Percentiles rank a stretch among this genome's conserved stretches.
Conservation (phyloP, 768 basidiomycete genomes). For the Russula emetica region DNA sequence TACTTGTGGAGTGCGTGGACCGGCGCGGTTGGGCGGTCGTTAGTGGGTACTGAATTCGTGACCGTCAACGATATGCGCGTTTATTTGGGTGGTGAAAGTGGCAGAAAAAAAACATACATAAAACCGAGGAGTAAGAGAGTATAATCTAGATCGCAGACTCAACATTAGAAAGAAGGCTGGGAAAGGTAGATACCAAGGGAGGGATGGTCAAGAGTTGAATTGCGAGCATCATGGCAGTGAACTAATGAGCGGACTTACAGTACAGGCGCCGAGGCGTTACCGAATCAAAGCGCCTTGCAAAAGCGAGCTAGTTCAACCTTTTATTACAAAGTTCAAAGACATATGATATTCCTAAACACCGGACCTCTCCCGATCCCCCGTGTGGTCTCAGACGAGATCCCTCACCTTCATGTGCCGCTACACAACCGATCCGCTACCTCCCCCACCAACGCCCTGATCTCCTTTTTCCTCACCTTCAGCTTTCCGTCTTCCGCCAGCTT, state of each 20-base stretch:
- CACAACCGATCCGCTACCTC: slow-evolving; percentile 55
- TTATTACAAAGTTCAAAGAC: neutral
- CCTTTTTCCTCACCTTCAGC: slow-evolving; percentile 57
- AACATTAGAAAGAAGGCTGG: neutral
- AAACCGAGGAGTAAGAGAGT: slow-evolving; percentile 7
- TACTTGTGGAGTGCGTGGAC: neutral
- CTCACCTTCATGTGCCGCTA: neutral
- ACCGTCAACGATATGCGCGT: neutral
- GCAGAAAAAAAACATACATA: slow-evolving; percentile 8
- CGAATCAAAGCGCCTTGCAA: too few relatives aligned
- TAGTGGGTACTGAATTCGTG: neutral
- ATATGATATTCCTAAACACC: neutral
- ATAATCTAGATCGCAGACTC: slow-evolving; percentile 4
- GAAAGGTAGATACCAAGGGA: too few relatives aligned
- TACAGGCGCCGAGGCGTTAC: too few relatives aligned
- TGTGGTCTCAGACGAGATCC: neutral
- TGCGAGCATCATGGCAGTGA: too few relatives aligned
- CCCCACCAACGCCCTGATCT: slow-evolving; percentile 56
- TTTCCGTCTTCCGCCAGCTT: slow-evolving; percentile 52
- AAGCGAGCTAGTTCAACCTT: neutral
- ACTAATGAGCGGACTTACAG: too few relatives aligned
- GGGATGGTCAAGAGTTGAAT: too few relatives aligned
- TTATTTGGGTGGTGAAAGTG: neutral
- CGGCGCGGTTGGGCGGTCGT: slow-evolving; percentile 2
- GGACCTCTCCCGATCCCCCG: too few relatives aligned